These are phyloP conservation scores for Flagelloscypha sp. DNA, from an alignment of 768 basidiomycete genomes.

Conservation along the genomic window DNA sequence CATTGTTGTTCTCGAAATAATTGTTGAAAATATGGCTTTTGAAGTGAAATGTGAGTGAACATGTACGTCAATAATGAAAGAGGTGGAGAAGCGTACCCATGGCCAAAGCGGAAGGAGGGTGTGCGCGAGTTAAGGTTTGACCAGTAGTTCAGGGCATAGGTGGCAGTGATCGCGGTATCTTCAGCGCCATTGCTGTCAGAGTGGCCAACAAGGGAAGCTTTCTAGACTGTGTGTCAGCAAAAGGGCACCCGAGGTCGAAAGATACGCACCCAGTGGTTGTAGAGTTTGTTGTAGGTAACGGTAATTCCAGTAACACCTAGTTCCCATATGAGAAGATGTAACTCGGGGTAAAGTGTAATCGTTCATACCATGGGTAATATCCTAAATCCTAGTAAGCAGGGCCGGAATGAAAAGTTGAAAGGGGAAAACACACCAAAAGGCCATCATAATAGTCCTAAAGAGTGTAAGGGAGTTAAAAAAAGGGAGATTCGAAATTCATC, in stretches of 20 bases:
- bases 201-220: conserved; percentile 35
- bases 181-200: conserved; percentile 33
- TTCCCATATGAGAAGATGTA: no score
- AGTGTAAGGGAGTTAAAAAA: background rate
- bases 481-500: conserved; percentile 1
- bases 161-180: conserved; percentile 18
- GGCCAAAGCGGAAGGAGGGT: background rate
- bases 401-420: no score
- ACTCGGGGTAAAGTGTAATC: no score
- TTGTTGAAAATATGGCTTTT: background rate
- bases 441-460: no score
- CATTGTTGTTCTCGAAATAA: background rate
- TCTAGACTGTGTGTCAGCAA: conserved; percentile 16
- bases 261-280: conserved; percentile 41
- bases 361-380: conserved; percentile 40
- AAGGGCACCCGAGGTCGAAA: conserved; percentile 14
- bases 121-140: background rate
- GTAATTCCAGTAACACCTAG: conserved; percentile 31
- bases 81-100: no score
- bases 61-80: no score
- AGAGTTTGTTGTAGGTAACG: conserved; percentile 30
- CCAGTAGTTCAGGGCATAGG: conserved; percentile 5
- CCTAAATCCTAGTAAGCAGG: no score
- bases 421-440: no score
- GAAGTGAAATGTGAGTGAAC: no score